Evolutionary conservation across 805 yeast genomes (phyloP), one percentile per base, ranked within the genome.

Genomic region (Candida anglica): DNA sequence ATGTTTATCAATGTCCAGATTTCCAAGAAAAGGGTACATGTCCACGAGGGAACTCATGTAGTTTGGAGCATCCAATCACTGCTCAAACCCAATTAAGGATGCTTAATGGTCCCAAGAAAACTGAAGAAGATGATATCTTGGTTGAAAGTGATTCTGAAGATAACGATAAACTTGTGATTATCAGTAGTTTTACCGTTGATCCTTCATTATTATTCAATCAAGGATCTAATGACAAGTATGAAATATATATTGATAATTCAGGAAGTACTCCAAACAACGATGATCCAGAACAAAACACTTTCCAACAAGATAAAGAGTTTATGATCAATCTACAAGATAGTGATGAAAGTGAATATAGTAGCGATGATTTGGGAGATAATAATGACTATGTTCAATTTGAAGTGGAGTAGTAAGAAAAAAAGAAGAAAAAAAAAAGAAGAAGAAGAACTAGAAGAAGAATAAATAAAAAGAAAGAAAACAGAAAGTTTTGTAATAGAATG

Each of bases 1-100:
- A 85, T 49, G 55, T 59, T 11, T 71, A 64, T 43, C 74, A 75
- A 38, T 85, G 94, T 56, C 91, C 94, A 0, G 91, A 84, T 47
- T 73, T 69, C 44, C 80, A 75, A 42, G 78, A 75, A 39, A 62
- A 63, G n/a, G 82, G 81, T 9, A 47, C 43, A 20, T 85, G 94
- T 52, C 66, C 76, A 1, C 56, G 75, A 33, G 75, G 75, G 1
- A 57, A 51, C 17, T 48, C 55, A 15, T 84, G 91, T 50, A 53
- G 57, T n/a, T 58, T 84, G 29, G 49, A 50, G 23, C 91, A 83
- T 53, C 53, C 47, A 19, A 30, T 53, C 1, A 60, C 62, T 14
- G 40, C 37, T 29, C 30, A 60, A 13, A 49, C 50, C 2, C 66
- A 60, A 37, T 41, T 40, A 14, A 31, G 50, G 39, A 56, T 59